These are phyloP conservation scores for Blepharisma undulans DNA, from an alignment of 169 alveolate species.

Conservation along the genomic window DNA sequence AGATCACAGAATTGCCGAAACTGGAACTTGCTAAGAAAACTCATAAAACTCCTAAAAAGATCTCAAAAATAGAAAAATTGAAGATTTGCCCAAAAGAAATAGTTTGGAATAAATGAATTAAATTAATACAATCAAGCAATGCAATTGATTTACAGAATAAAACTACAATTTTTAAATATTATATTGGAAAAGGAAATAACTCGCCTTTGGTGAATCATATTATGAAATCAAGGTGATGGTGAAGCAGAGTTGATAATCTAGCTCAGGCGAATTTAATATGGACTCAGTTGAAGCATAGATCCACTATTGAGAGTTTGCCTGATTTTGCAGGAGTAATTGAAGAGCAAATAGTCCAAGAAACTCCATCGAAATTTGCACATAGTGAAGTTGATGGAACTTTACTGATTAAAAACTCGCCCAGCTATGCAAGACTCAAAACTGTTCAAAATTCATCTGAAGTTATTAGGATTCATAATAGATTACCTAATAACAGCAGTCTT, in stretches of 20 bases:
- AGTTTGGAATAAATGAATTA: background rate
- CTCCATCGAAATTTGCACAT: background rate
- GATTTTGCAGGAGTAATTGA: background rate
- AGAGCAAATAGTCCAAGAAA: background rate
- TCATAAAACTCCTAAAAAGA: background rate
- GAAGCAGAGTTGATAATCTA: background rate
- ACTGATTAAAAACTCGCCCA: background rate
- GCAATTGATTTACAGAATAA: background rate
- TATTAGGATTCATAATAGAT: slow-evolving; percentile 54
- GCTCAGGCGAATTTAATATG: slow-evolving; percentile 21
- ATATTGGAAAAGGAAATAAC: slow-evolving; percentile 31
- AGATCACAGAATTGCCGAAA: background rate
- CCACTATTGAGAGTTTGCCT: background rate
- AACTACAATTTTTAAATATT: background rate
- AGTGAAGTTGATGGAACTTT: background rate
- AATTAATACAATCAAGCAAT: slow-evolving; percentile 10
- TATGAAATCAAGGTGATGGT: slow-evolving; percentile 8
- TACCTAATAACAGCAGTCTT: slow-evolving; percentile 69
- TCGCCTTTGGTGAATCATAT: background rate
- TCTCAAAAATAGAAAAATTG: background rate
- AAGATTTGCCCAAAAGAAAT: background rate
- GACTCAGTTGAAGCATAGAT: slow-evolving; percentile 1
- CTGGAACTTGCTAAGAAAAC: background rate
- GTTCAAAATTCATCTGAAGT: background rate
- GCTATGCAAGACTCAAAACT: background rate